Percentiles rank a stretch among this genome's conserved stretches.
These are phyloP conservation scores for Metarhizium album DNA, from an alignment of 2,329 filamentous ascomycete species.

Conservation along the genomic window DNA sequence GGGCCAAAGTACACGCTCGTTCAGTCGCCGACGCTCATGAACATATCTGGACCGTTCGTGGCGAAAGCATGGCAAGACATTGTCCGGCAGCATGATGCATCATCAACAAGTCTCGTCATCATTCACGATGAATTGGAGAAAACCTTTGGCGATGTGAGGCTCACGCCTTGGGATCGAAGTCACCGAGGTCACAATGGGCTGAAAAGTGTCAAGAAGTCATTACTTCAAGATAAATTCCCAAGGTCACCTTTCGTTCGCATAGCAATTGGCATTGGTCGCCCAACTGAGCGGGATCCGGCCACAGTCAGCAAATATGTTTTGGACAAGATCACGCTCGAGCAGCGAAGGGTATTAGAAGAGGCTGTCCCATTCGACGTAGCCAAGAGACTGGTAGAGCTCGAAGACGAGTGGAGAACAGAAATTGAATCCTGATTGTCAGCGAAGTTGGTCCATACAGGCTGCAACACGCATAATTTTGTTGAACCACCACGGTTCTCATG, in stretches of 20 bases:
- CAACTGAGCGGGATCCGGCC: conserved; percentile 51
- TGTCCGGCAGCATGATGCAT: conserved; percentile 25
- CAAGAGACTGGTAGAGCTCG: conserved; percentile 35
- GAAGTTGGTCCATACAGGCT: background rate
- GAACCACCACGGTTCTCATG: background rate
- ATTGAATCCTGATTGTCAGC: conserved; percentile 1
- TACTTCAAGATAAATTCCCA: conserved; percentile 33
- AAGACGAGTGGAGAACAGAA: conserved; percentile 26
- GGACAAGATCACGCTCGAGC: conserved; percentile 45
- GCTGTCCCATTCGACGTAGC: conserved; percentile 42
- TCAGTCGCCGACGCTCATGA: conserved; percentile 75
- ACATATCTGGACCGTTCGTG: conserved; percentile 65
- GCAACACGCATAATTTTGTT: background rate
- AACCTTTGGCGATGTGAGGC: conserved; percentile 53
- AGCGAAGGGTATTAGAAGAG: conserved; percentile 40
- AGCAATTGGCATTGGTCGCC: conserved; percentile 80
- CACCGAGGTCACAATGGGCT: conserved; percentile 65
- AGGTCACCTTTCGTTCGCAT: conserved; percentile 45
- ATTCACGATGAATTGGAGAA: conserved; percentile 85
- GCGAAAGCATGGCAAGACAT: conserved; percentile 53
- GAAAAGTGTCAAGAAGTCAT: conserved; percentile 48
- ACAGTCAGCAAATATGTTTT: conserved; percentile 73
- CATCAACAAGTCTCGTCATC: conserved; percentile 50
- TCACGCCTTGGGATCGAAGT: conserved; percentile 53
- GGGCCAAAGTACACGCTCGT: conserved; percentile 53